Percentiles rank a stretch among this genome's conserved stretches.
phyloP scores from a whole-genome alignment of 2,329 filamentous ascomycete species.

The Claviceps maximensis region DNA sequence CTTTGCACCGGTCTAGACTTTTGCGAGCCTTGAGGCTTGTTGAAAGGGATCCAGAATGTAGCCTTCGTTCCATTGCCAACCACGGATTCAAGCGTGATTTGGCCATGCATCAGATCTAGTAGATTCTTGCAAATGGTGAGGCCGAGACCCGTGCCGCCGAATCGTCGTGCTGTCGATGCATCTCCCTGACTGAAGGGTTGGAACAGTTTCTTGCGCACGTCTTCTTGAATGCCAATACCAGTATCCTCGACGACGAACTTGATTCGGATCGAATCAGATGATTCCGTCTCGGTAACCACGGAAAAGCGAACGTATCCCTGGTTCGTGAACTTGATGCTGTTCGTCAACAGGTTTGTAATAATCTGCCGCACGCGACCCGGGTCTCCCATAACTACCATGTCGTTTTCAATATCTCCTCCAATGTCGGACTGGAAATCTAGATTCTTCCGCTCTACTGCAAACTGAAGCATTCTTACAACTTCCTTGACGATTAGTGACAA shows the following conservation, averaged over 20 bases:
- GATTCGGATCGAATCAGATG: conserved; percentile 50
- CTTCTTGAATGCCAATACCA: conserved; percentile 70
- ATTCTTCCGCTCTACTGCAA: conserved; percentile 69
- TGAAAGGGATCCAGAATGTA: conserved; percentile 65
- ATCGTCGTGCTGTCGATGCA: conserved; percentile 64
- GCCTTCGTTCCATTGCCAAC: conserved; percentile 59
- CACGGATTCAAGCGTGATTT: conserved; percentile 56
- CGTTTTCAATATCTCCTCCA: conserved; percentile 45
- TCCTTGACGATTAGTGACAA: conserved; percentile 61
- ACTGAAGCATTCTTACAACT: conserved; percentile 76
- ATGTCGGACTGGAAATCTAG: conserved; percentile 58
- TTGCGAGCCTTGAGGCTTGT: conserved; percentile 44
- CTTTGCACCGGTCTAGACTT: conserved; percentile 44
- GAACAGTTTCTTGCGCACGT: conserved; percentile 60
- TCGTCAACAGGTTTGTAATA: conserved; percentile 65
- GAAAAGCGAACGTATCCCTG: conserved; percentile 55
- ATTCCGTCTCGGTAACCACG: conserved; percentile 50
- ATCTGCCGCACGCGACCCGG: conserved; percentile 76
- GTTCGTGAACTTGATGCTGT: conserved; percentile 63
- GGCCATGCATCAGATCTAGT: conserved; percentile 64
- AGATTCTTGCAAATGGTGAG: conserved; percentile 72
- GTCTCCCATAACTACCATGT: conserved; percentile 74
- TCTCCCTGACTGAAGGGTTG: conserved; percentile 75
- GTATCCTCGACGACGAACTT: conserved; percentile 65
- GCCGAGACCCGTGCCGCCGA: conserved; percentile 66